Base-by-base conservation (phyloP, 2,329 filamentous ascomycete species). In the Colletotrichum lini region DNA sequence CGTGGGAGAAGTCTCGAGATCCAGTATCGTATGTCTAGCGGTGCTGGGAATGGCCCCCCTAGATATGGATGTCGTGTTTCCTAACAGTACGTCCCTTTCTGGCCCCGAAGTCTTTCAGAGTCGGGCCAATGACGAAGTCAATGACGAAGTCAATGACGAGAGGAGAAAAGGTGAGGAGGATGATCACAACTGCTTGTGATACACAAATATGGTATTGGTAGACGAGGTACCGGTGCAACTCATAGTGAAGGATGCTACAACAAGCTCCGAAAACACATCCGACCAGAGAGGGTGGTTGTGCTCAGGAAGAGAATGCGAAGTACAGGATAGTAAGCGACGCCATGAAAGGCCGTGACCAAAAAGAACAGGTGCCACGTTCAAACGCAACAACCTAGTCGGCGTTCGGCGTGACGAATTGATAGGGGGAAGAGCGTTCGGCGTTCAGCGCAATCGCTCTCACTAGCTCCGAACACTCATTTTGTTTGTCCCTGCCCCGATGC, bases 351-450 rank as follows among this genome's bases (percentile, higher is more conserved):
- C n/a, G 30, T 35, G 42, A 57, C 57, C 50, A 62, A 57, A 47
- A 60, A 56, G 47, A 18, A 38, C 45, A 21, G 30, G 26, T 56
- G 47, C 26, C 63, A 61, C 50, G 35, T 30, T 23, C 54, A 40
- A 70, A 56, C 52, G 42, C 57, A 57, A 62, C 49, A 67, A n/a
- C 15, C 21, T 26, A 53, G 50, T 70, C 67, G 67, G 67, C 64
- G 67, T 70, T 70, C 67, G 67, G 67, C 47, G 67, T 23, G 52
- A 57, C 57, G 58, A 42, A 67, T 57, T 52, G 42, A 15, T 38
- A 23, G 35, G 26, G 67, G 56, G 57, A 68, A 54, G 54, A 64
- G 62, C 67, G 58, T 72, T 72, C 69, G 69, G 69, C 59, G 69
- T 70, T 72, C 58, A 64, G 50, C 10, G 42, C 64, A 62, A 57